phyloP scores from a whole-genome alignment of 2,329 filamentous ascomycete species.

The Penicillium verrucosum region DNA sequence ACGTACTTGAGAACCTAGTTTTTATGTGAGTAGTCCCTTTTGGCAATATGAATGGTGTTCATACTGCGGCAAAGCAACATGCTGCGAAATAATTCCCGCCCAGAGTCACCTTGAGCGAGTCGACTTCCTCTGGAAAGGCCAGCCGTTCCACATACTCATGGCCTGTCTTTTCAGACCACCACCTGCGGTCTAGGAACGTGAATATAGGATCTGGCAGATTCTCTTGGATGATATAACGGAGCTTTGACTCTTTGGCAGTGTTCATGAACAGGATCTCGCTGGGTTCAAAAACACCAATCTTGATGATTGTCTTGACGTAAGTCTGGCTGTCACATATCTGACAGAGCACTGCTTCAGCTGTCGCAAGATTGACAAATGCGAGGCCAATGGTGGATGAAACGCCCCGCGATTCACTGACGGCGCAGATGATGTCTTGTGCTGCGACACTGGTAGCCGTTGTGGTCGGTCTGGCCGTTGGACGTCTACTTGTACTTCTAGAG shows the following conservation, averaged over 20 bases:
- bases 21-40: constrained; percentile 14
- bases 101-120: constrained; percentile 74
- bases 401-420: constrained; percentile 81
- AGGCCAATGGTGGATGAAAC: constrained; percentile 80
- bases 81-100: constrained; percentile 82
- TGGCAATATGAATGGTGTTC: constrained; percentile 25
- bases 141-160: constrained; percentile 74
- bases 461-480: constrained; percentile 50
- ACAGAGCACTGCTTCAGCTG: constrained; percentile 78
- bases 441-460: constrained; percentile 57
- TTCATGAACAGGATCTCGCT: constrained; percentile 75
- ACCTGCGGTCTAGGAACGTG: constrained; percentile 67
- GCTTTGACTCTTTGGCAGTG: constrained; percentile 70
- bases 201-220: constrained; percentile 63
- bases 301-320: constrained; percentile 83
- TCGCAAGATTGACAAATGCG: constrained; percentile 81
- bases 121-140: constrained; percentile 76
- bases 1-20: constrained; percentile 74
- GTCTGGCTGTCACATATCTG: constrained; percentile 93
- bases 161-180: constrained; percentile 77
- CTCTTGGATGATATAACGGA: constrained; percentile 71
- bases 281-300: constrained; percentile 76
- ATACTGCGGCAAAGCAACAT: constrained; percentile 79
- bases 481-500: constrained; percentile 40
- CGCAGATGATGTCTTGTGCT: constrained; percentile 76